These are phyloP conservation scores for Colletotrichum graminicola DNA, from an alignment of 2,329 filamentous ascomycete genomes.

Conservation along the genomic window DNA sequence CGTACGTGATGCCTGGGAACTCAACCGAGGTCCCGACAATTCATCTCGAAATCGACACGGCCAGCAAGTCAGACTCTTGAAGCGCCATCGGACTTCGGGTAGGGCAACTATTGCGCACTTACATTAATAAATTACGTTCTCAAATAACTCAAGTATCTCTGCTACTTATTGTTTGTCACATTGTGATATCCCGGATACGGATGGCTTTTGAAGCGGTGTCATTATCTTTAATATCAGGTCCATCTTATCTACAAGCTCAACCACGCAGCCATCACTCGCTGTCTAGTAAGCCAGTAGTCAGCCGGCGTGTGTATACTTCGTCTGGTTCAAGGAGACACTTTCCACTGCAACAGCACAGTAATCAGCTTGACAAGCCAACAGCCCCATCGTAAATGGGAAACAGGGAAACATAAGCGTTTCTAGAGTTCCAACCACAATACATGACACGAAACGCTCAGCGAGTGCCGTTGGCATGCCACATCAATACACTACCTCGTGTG, in stretches of 20 bases:
- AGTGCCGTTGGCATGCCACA: background rate
- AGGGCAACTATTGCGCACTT: too few species aligned
- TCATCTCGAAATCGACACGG: background rate
- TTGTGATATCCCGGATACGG: too few species aligned
- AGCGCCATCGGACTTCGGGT: too few species aligned
- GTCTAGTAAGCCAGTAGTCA: background rate
- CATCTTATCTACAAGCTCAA: too few species aligned
- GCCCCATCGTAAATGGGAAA: background rate
- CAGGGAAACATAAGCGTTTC: too few species aligned
- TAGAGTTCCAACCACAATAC: background rate
- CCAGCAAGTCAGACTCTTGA: background rate
- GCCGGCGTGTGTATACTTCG: background rate
- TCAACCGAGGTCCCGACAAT: slow-evolving; percentile 42
- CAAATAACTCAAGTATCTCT: too few species aligned
- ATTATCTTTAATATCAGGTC: too few species aligned
- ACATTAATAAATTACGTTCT: too few species aligned
- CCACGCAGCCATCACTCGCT: too few species aligned
- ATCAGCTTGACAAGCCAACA: too few species aligned
- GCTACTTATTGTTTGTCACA: too few species aligned
- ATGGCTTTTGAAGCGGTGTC: too few species aligned
- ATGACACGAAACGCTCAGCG: background rate
- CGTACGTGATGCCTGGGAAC: slow-evolving; percentile 54
- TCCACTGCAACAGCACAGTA: background rate
- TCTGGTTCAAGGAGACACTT: background rate
- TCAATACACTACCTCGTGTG: background rate